Evolutionary conservation across 2,329 filamentous ascomycete species (phyloP).

Genomic region (Fusarium sacchari): DNA sequence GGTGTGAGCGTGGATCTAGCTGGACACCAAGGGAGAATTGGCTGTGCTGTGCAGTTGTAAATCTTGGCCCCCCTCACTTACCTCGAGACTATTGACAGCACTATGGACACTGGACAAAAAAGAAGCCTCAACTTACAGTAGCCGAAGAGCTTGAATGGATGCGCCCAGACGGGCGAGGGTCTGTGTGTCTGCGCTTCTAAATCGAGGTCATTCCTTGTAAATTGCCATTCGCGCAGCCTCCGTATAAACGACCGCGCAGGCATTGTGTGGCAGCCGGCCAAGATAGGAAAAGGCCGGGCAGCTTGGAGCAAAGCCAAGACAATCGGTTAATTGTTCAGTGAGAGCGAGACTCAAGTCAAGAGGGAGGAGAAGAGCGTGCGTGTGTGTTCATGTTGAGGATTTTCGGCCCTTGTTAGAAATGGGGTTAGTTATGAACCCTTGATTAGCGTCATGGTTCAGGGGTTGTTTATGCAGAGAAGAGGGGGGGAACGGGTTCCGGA

Average conservation of each 20-base stretch:
- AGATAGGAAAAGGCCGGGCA: constrained; percentile 1
- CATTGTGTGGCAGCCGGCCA: background rate
- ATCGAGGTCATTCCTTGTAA: constrained; percentile 15
- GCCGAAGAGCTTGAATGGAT: constrained; percentile 14
- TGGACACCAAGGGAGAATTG: background rate
- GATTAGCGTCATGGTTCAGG: constrained; percentile 7
- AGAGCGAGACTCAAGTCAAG: background rate
- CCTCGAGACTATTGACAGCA: background rate
- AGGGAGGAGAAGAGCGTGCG: background rate
- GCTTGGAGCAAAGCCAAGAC: background rate
- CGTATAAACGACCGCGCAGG: background rate
- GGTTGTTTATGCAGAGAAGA: background rate
- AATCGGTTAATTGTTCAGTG: background rate
- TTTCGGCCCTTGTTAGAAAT: constrained; percentile 1
- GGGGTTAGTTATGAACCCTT: constrained; percentile 6
- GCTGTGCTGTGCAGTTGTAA: background rate
- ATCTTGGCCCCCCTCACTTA: background rate
- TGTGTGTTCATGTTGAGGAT: constrained; percentile 15
- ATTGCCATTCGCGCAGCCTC: constrained; percentile 12
- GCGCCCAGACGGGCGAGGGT: background rate
- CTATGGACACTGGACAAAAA: constrained; percentile 4
- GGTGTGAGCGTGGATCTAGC: background rate
- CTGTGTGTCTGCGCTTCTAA: constrained; percentile 22
- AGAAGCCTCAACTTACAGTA: constrained; percentile 2
- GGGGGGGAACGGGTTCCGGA: constrained; percentile 5